Evolutionary conservation across 768 basidiomycete species (phyloP).

Genomic region (Amanita brunnescens): DNA sequence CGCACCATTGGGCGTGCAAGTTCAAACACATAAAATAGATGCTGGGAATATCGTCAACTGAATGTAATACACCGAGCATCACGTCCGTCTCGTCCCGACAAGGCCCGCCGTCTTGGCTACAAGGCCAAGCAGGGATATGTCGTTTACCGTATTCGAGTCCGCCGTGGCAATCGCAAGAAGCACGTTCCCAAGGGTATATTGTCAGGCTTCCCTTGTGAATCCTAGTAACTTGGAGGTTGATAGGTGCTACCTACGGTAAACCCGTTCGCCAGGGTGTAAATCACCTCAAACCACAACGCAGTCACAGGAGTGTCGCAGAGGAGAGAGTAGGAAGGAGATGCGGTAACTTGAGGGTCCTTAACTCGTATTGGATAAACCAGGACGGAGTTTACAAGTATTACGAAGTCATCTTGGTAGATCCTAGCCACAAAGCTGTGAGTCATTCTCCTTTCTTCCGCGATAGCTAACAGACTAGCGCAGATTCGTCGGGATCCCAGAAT

Average conservation of each 20-base stretch:
- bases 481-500: constrained; percentile 95
- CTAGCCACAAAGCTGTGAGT: constrained; percentile 84
- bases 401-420: constrained; percentile 98
- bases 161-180: constrained; percentile 99
- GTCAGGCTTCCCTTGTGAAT: not conserved
- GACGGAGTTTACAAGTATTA: constrained; percentile 99
- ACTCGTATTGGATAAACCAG: constrained; percentile 99
- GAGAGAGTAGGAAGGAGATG: constrained; percentile 97
- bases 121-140: constrained; percentile 99
- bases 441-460: not conserved
- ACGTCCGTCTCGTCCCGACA: constrained; percentile 97
- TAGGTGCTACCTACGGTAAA: constrained; percentile 97
- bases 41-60: constrained; percentile 98
- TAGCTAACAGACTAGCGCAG: constrained; percentile 26
- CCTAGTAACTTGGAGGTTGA: not conserved
- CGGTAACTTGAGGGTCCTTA: constrained; percentile 91
- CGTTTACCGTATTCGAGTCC: constrained; percentile 94
- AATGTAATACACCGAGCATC: constrained; percentile 98
- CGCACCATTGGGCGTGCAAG: not conserved
- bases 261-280: constrained; percentile 99
- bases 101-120: constrained; percentile 97
- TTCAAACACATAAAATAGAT: constrained; percentile 34
- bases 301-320: constrained; percentile 89
- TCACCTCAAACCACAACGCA: constrained; percentile 96
- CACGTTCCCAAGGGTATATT: constrained; percentile 87